Conservation (phyloP, 305 asterid species). For the Rubia peregrina region DNA sequence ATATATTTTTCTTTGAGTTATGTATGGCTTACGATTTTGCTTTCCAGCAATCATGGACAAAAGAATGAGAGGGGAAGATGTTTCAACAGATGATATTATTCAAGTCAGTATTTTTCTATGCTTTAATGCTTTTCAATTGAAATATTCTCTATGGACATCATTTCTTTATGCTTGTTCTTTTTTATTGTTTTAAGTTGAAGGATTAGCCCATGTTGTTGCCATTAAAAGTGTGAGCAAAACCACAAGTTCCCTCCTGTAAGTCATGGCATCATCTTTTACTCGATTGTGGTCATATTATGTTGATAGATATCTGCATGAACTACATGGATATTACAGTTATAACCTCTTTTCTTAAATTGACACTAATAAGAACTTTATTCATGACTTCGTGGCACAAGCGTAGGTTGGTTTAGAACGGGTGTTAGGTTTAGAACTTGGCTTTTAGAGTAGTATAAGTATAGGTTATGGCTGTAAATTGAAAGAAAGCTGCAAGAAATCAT, state of each 20-base stretch:
- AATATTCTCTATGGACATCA: neutral
- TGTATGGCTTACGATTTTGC: conserved; percentile 32
- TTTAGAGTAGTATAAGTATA: too few relatives aligned
- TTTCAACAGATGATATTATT: conserved; percentile 61
- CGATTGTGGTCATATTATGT: neutral
- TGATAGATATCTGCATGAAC: neutral
- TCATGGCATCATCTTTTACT: too few relatives aligned
- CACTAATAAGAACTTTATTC: neutral
- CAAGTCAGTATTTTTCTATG: conserved; percentile 51
- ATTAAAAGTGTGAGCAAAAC: neutral
- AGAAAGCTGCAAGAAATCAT: too few relatives aligned
- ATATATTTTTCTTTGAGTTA: conserved; percentile 24
- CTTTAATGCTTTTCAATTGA: neutral
- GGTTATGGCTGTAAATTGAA: too few relatives aligned
- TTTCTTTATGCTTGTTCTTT: neutral
- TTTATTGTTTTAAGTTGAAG: neutral
- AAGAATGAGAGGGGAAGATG: conserved; percentile 74
- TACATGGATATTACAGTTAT: neutral
- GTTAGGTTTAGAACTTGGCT: too few relatives aligned
- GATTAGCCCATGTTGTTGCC: neutral
- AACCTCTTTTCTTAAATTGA: neutral
- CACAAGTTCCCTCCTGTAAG: neutral
- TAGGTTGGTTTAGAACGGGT: too few relatives aligned
- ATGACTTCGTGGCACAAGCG: neutral
- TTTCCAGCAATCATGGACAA: conserved; percentile 82